Base-by-base conservation (phyloP, 1,284 basidiomycete genomes). In the Anthracocystis walkeri region DNA sequence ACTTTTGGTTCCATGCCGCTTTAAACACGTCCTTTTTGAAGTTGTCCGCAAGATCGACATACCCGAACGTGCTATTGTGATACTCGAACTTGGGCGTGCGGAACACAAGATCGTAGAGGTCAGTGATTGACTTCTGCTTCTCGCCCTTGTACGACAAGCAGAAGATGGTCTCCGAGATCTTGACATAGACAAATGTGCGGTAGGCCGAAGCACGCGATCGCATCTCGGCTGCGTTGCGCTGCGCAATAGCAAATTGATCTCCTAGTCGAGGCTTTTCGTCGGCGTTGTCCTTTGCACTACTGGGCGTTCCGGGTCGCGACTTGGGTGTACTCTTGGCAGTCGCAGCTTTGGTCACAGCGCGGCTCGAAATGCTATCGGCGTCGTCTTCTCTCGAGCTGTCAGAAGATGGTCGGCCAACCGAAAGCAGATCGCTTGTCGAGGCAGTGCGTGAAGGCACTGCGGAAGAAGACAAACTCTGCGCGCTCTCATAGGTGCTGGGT, bases 61-160 rank as follows among this genome's bases (percentile, higher is more conserved):
- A 81, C 2, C 92, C 93, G 90, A 91, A 94, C 0, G 93, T 94
- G 85, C 93, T 91, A 84, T 95, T 94, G 73, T 90, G 89, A 85
- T 94, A 95, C 79, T 92, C 91, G 52, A 97, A 85, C 14, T 82
- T 81, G 4, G 89, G 89, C 14, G 87, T 87, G 49, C 86, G 84
- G 82, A 89, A 87, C 35, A 87, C 87, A 62, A 89, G 86, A 68
- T 89, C 88, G 76, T 87, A 88, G 33, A 88, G 80, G 64, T 89
- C 87, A 3, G 87, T 87, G 54, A 87, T 82, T 27, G 86, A 86
- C 78, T 87, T 88, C 27, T 86, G 82, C 64, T 85, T 86, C 54
- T 89, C 88, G 56, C 87, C 87, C 75, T 88, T 89, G 85, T 88
- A 89, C 50, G 79, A 83, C 27, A 78, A 51, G 42, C 72, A 77